phyloP scores from a whole-genome alignment of 257 asterid genomes.

The Prunella vulgaris region DNA sequence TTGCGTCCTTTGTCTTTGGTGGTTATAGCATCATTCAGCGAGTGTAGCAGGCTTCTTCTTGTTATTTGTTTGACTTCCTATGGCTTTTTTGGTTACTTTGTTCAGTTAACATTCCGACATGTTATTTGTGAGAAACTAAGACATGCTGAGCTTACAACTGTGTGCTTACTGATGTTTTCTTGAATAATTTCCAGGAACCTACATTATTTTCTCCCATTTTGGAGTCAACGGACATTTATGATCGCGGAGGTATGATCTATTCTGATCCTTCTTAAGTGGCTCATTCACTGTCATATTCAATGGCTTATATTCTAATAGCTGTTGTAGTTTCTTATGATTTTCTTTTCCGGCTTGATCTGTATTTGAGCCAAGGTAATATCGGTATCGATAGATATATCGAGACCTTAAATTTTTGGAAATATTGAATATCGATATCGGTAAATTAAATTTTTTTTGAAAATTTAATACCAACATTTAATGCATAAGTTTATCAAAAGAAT shows the following conservation, averaged over 20 bases:
- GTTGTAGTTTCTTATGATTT: not conserved
- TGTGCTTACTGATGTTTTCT: constrained; percentile 14
- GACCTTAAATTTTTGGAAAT: too few relatives aligned
- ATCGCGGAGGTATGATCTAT: constrained; percentile 47
- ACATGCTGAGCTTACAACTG: constrained; percentile 1
- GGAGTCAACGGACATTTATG: constrained; percentile 48
- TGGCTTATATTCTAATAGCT: not conserved
- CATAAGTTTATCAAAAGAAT: too few relatives aligned
- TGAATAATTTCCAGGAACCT: constrained; percentile 44
- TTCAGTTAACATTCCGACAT: not conserved
- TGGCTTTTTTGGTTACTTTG: not conserved
- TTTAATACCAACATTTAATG: too few relatives aligned
- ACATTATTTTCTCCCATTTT: constrained; percentile 60
- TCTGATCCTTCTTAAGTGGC: not conserved
- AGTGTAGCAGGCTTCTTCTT: constrained; percentile 7
- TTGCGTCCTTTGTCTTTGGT: not conserved
- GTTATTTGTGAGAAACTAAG: not conserved
- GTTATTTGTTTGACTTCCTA: not conserved
- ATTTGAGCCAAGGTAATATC: too few relatives aligned
- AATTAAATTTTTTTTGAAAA: too few relatives aligned
- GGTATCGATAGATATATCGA: too few relatives aligned
- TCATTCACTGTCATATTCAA: not conserved
- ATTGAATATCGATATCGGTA: too few relatives aligned
- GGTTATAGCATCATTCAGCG: constrained; percentile 8
- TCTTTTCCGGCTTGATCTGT: not conserved